Conservation (phyloP, 257 asterid species). For the Nicotiana paniculata region DNA sequence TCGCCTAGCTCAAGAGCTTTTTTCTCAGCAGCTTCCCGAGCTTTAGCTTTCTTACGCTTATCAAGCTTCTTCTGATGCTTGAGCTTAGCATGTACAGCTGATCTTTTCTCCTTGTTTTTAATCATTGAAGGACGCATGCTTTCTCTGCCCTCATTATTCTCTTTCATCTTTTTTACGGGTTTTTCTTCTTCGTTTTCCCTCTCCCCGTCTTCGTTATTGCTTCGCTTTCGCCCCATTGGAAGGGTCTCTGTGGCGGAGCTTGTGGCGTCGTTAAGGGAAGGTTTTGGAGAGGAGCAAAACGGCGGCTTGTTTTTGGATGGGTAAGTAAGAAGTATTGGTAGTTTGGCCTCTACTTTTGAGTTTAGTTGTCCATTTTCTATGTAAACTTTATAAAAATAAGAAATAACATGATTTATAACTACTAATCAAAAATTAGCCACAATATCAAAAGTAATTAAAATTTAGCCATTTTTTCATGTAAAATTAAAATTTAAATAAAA, state of each 20-base stretch:
- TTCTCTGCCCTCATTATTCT: conserved; percentile 28
- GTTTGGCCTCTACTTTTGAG: not conserved
- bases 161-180: not conserved
- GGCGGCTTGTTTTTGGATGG: not conserved
- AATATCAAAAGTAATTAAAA: no score
- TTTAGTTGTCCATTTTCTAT: not conserved
- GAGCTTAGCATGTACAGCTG: conserved; percentile 66
- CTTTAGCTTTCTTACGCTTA: conserved; percentile 60
- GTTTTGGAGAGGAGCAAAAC: not conserved
- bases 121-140: conserved; percentile 60
- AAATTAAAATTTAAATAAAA: no score
- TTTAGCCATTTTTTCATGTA: no score
- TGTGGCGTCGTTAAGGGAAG: not conserved
- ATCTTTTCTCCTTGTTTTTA: conserved; percentile 80
- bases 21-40: conserved; percentile 72
- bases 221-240: conserved; percentile 15
- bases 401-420: no score
- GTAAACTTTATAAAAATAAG: no score
- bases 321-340: not conserved
- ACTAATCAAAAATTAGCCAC: no score
- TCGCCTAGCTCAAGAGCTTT: conserved; percentile 87
- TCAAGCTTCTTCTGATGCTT: conserved; percentile 74
- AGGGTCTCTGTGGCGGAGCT: not conserved
- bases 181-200: conserved; percentile 7
- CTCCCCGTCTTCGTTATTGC: not conserved